Percentiles rank a stretch among this genome's conserved stretches.
Evolutionary conservation across 345 rosid species (phyloP).

Genomic region (Eutrema heterophyllum): DNA sequence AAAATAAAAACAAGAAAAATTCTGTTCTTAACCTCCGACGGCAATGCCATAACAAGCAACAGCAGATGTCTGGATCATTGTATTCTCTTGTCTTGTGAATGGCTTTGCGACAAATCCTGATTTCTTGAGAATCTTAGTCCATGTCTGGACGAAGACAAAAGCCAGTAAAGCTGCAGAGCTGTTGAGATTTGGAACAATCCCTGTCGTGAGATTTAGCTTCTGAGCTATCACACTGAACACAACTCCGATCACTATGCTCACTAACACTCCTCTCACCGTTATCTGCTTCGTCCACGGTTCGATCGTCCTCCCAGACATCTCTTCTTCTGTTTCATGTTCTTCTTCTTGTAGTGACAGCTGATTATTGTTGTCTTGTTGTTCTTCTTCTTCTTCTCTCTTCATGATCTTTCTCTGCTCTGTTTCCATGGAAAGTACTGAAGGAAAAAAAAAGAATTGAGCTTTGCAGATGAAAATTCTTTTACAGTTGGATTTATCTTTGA

Average conservation of each 20-base stretch:
- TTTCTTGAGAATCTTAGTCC: constrained; percentile 72
- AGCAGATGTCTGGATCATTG: constrained; percentile 93
- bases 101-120: constrained; percentile 64
- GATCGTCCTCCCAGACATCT: constrained; percentile 21
- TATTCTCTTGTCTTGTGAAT: constrained; percentile 87
- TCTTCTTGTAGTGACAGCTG: constrained; percentile 22
- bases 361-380: neutral
- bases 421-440: constrained; percentile 12
- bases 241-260: constrained; percentile 66
- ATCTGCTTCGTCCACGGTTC: constrained; percentile 80
- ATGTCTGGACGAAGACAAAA: constrained; percentile 63
- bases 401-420: constrained; percentile 24
- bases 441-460: neutral
- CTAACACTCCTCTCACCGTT: constrained; percentile 64
- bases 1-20: neutral
- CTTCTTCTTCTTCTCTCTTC: constrained; percentile 14
- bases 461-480: neutral
- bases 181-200: constrained; percentile 68
- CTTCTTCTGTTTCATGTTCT: constrained; percentile 26
- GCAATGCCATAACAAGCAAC: constrained; percentile 93
- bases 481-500: neutral
- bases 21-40: constrained; percentile 61
- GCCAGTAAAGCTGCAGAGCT: constrained; percentile 91
- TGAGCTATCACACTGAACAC: constrained; percentile 80
- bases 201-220: constrained; percentile 85